Evolutionary conservation across 1,139 yeast species (phyloP).

Genomic region (Yamadazyma jaroonii): DNA sequence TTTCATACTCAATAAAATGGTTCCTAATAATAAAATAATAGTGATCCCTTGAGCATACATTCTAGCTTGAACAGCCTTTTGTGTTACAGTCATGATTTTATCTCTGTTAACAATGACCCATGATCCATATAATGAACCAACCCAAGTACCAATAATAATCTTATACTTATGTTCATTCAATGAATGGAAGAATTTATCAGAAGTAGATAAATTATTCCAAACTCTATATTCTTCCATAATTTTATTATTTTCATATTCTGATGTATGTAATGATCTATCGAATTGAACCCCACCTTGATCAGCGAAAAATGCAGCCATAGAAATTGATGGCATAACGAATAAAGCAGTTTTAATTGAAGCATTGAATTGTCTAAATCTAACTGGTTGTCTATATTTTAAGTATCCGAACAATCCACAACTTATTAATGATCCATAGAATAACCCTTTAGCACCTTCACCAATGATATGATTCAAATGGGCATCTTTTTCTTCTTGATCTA

Average conservation of each 20-base stretch:
- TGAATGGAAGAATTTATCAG: conserved; percentile 45
- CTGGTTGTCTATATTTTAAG: conserved; percentile 34
- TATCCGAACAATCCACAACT: conserved; percentile 35
- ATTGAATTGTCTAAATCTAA: conserved; percentile 32
- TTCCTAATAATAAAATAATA: conserved; percentile 59
- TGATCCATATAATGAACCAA: conserved; percentile 79
- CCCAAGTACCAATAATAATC: conserved; percentile 80
- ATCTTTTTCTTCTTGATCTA: conserved; percentile 37
- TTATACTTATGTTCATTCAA: conserved; percentile 66
- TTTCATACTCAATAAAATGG: conserved; percentile 60
- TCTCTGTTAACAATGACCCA: conserved; percentile 77
- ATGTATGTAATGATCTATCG: conserved; percentile 38
- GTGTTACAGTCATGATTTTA: conserved; percentile 72
- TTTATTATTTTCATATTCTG: conserved; percentile 27
- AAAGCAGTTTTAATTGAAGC: conserved; percentile 41
- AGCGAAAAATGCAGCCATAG: conserved; percentile 41
- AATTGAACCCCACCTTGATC: conserved; percentile 51
- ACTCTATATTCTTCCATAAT: conserved; percentile 46
- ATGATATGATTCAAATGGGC: conserved; percentile 39
- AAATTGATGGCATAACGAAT: conserved; percentile 41
- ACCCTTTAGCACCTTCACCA: conserved; percentile 40
- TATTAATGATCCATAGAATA: conserved; percentile 34
- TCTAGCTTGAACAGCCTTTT: conserved; percentile 90
- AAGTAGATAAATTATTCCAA: conserved; percentile 47
- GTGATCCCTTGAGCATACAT: conserved; percentile 90